Base-by-base conservation (phyloP, 345 rosid species). In the Euphorbia tirucalli region DNA sequence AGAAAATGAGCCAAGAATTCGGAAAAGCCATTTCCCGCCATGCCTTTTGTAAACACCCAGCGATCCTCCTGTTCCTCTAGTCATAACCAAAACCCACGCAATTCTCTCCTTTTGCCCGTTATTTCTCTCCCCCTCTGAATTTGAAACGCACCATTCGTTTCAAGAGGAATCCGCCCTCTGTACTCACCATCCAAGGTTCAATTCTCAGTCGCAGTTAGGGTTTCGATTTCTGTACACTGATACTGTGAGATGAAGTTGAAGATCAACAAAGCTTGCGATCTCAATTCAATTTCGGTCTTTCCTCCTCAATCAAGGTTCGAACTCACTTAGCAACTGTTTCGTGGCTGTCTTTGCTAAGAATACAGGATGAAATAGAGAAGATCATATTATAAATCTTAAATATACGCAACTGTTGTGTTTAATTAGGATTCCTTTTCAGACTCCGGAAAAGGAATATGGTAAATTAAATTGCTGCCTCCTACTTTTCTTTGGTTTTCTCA, bases 221-320 rank as follows among this genome's bases (percentile, higher is more conserved):
- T 49, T 71, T 52, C 54, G 21, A 14, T 66, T 37, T 21, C 30
- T 28, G 64, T 44, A 7, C 2, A 52, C 62, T 6, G 55, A 30
- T 35, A 41, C 61, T 35, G 49, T 25, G 63, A 70, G 76, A 90
- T 87, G 97, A 95, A 92, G 86, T 78, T 90, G 96, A 95, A 93
- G 83, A 86, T 91, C 83, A 93, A 93, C 85, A 89, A 83, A 86
- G 96, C 88, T 27, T 87, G 85, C 85, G 98, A 89, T 77, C 93
- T 91, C 78, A 88, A 78, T 78, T 93, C 98, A 72, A 88, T 93
- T 46, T 89, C 97, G 15, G 95, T 91, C 59, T 83, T 96, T 75
- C 97, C 98, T 80, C 94, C 97, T 76, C 91, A 86, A 65, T 43
- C 87, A 57, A 88, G 98, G 99, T 93, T 35, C 66, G 63, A 48